Conservation (phyloP, 2,329 filamentous ascomycete species). For the Colletotrichum musicola region DNA sequence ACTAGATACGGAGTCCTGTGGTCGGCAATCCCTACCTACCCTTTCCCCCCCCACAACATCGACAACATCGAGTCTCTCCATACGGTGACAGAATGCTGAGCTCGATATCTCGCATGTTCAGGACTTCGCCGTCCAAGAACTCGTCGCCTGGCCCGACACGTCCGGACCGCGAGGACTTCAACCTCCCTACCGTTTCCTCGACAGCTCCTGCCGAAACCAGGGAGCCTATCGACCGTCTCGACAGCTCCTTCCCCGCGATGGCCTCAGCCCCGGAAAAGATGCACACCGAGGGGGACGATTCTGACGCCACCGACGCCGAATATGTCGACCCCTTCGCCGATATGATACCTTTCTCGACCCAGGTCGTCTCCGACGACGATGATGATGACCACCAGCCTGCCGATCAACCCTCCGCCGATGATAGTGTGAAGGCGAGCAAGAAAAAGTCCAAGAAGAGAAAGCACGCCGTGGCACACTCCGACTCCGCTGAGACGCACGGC, state of each 20-base stretch:
- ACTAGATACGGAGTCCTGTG: no score
- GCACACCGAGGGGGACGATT: background rate
- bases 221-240: slow-evolving; percentile 11
- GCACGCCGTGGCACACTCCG: background rate
- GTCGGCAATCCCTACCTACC: no score
- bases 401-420: slow-evolving; percentile 1
- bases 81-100: slow-evolving; percentile 22
- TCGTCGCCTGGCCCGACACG: slow-evolving; percentile 33
- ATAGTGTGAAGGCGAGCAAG: slow-evolving; percentile 3
- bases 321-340: slow-evolving; percentile 31
- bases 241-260: slow-evolving; percentile 10
- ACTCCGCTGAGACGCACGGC: background rate
- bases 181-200: slow-evolving; percentile 1
- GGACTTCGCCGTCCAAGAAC: slow-evolving; percentile 23
- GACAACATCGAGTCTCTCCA: no score
- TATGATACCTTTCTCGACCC: slow-evolving; percentile 34
- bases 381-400: background rate
- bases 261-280: slow-evolving; percentile 5
- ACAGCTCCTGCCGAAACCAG: slow-evolving; percentile 24
- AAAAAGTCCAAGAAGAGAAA: slow-evolving; percentile 22
- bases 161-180: slow-evolving; percentile 3
- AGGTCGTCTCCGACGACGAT: background rate
- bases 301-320: slow-evolving; percentile 14
- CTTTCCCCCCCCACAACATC: no score
- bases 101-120: slow-evolving; percentile 27